phyloP scores from a whole-genome alignment of 164 flowering plant genomes.

The Vitis rupestris region DNA sequence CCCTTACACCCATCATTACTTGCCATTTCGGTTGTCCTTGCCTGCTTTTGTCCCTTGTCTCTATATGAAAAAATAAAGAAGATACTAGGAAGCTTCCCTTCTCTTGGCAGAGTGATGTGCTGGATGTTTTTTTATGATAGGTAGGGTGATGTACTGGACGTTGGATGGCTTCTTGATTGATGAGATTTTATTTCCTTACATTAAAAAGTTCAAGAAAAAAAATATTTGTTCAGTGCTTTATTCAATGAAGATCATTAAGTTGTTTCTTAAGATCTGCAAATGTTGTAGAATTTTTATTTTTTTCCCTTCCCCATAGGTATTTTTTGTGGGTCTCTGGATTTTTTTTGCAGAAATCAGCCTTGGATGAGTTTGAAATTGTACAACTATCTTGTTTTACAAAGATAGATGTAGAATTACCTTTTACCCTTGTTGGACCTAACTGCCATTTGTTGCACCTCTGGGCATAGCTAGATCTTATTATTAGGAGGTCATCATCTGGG shows the following conservation, averaged over 20 bases:
- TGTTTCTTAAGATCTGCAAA: not conserved
- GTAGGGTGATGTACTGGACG: not conserved
- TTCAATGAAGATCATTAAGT: not conserved
- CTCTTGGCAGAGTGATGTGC: too few relatives aligned
- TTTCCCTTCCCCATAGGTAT: not conserved
- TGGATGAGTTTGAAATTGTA: not conserved
- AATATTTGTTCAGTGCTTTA: not conserved
- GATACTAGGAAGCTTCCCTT: conserved; percentile 5
- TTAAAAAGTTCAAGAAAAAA: not conserved
- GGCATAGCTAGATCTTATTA: not conserved
- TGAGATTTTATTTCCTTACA: not conserved
- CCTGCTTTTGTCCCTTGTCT: not conserved
- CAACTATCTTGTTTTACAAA: not conserved
- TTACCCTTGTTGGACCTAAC: not conserved
- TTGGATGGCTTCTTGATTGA: not conserved
- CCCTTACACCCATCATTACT: not conserved
- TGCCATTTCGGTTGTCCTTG: not conserved
- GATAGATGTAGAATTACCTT: not conserved
- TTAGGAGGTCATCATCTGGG: not conserved
- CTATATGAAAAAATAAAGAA: not conserved
- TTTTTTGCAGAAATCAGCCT: not conserved
- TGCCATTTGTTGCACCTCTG: not conserved
- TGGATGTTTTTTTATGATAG: not conserved
- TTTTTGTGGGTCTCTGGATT: too few relatives aligned
- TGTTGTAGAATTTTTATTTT: not conserved